A percentile compares a stretch with the other conserved stretches of the same genome.
These are phyloP conservation scores for Stephania cephalantha DNA, from an alignment of 164 flowering plant species.

Conservation along the genomic window DNA sequence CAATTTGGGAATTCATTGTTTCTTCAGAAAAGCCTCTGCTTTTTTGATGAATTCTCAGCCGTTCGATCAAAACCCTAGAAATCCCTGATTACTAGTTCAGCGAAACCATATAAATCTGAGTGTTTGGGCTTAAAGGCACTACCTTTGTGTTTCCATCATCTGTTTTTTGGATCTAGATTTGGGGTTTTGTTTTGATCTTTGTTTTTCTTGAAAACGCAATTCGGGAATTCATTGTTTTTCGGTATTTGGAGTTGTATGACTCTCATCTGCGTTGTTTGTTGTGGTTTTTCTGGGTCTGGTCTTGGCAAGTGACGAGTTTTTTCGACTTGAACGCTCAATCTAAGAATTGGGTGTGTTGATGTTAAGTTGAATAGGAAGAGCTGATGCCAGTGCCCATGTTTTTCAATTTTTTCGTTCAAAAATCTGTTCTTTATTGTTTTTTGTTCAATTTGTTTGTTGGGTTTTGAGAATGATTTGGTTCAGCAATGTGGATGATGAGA, in stretches of 20 bases:
- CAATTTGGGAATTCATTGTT: not conserved
- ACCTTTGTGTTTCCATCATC: too few species aligned
- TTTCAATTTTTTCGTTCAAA: too few species aligned
- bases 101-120: too few species aligned
- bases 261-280: not conserved
- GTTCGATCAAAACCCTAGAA: too few species aligned
- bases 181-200: not conserved
- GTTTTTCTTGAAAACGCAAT: not conserved
- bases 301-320: constrained; percentile 14
- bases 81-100: too few species aligned
- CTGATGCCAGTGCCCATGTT: constrained; percentile 10
- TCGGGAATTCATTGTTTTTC: not conserved
- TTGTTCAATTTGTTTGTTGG: not conserved
- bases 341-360: constrained; percentile 13
- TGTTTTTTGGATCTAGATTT: too few species aligned
- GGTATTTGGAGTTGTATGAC: not conserved
- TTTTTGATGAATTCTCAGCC: too few species aligned
- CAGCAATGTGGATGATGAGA: constrained; percentile 15
- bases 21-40: not conserved
- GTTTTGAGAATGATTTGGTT: not conserved
- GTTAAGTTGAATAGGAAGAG: constrained; percentile 17
- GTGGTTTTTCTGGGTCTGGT: too few species aligned
- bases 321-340: constrained; percentile 12
- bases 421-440: not conserved
- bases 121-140: too few species aligned